Base-by-base conservation (phyloP, 164 flowering plant species). In the Santalum album region DNA sequence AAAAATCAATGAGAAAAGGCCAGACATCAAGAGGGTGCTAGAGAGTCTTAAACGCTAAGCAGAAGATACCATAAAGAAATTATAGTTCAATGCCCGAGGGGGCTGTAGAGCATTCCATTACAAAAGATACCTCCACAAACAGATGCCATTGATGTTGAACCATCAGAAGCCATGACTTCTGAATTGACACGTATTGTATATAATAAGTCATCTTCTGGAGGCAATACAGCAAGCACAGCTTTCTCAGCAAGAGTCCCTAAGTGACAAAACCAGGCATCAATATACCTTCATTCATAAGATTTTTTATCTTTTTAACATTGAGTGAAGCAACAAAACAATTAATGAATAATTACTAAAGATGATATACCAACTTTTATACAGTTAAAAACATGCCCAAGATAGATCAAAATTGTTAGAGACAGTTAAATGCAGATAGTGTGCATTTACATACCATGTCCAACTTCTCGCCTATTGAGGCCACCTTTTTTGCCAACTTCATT, bases 101-200 rank as follows among this genome's bases (percentile, higher is more conserved):
- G 24, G 42, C 38, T 42, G 32, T 22, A 56, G 6, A 32, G 22
- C 47, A 53, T 21, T 14, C 45, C 27, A 25, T 19, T 32, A 42
- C 45, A 26, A 57, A 50, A 1, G 36, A 34, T 78, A 88, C 99
- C 99, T 81, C 90, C 99, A 75, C 97, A 92, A 29, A 92, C 99
- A 64, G 88, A 76, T 53, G 99, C 99, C 99, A 92, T 92, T 34
- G 99, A 92, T 51, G 99, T 92, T 24, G 99, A 92, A 59, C 99
- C 99, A 80, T 92, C 99, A 59, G 99, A 92, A 27, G 94, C 94
- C 96, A 92, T 89, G 54, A 92, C 96, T 72, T 89, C 99, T 19
- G 99, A 86, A 76, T 90, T 92, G 54, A 92, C 48, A 60, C 99
- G 99, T 16, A 92, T 81, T 14, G 96, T 72, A 54, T 83, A 92